Evolutionary conservation across 2,329 filamentous ascomycete species (phyloP), one percentile per base, ranked within the genome.

Genomic region (Ophiostoma perfectum): DNA sequence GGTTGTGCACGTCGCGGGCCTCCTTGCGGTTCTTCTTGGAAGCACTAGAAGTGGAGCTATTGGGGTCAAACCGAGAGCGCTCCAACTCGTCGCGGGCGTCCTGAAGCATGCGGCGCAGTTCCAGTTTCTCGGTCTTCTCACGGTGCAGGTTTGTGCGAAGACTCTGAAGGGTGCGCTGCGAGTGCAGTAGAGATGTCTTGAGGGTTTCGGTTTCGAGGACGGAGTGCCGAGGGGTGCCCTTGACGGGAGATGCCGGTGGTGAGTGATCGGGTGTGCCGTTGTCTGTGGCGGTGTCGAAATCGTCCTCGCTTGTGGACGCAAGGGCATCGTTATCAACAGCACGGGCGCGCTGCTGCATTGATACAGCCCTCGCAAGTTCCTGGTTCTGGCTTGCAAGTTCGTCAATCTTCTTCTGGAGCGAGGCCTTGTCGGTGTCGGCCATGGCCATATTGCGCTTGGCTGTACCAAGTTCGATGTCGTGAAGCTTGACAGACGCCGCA

Each of bases 91-190:
- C 95, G 47, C 93, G 88, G 38, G 94, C 90, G 75, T 99, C 95
- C 79, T 98, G 94, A 42, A 98, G 86, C 85, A 99, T 92, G 70
- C 94, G 90, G 79, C 92, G 93, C 67, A 98, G 86, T 78, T 99
- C 95, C 41, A 98, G 86, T 82, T 97, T 99, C 78, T 99, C 95
- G 0, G 94, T 97, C 87, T 98, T 99, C 78, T 99, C 95, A 45
- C 95, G 90, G 78, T 99, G 94, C 64, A 98, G 91, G 74, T 93
- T 96, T 77, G 90, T 93, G 78, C 96, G 93, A 73, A 98, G 86
- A 74, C 92, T 96, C 77, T 98, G 94, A 70, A 99, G 97, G 80
- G 96, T 97, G 69, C 94, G 88, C 77, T 98, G 95, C 52, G 95
- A 94, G 77, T 99, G 95, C 73, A 93, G 90, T 41, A 98, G 84